Evolutionary conservation across 805 yeast species (phyloP), one percentile per base, ranked within the genome.

Genomic region (Nakazawaea wickerhamii): DNA sequence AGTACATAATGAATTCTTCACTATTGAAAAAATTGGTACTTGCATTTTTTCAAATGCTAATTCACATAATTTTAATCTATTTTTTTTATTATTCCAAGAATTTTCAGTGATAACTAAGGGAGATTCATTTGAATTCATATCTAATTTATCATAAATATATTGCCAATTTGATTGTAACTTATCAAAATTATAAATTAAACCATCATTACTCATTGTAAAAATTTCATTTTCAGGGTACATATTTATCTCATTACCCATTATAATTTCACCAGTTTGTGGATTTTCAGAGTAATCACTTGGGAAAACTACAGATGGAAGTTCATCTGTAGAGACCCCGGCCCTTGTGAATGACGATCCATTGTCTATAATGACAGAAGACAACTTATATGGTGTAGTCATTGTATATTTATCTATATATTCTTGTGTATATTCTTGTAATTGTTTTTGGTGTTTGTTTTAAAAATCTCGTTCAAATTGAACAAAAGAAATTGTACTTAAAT

Each of bases 1-100:
- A 37, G 80, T 81, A 27, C 91, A 84, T 42, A 90, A 63, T 5
- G 95, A 95, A 30, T 81, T 75, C 56, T 84, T 81, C 18, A 85
- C 75, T 34, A 89, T 64, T 20, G 88, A 80, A 53, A 90, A 78
- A 7, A 84, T 73, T 0, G 96, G 96, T 9, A 86, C 86, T 37
- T 79, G 65, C 32, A 86, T 68, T 43, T 71, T 75, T 54, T 84
- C 90, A 58, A 90, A 84, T 3, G 86, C 95, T 36, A 84, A 57
- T 53, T 87, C 87, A 36, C 81, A 71, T 10, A 84, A 71, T 41
- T 73, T 71, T 9, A 68, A 55, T 50, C 76, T 73, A 54, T 74
- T 76, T 50, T 77, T 75, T 47, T 70, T 62, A 17, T 82, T 71
- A 55, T 79, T 81, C 90, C 93, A 84, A 14, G 79, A 60, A 50